Percentiles rank a stretch among this genome's conserved stretches.
Conservation (phyloP, 208 protist species). For the Leptomonas pyrrhocoris region DNA sequence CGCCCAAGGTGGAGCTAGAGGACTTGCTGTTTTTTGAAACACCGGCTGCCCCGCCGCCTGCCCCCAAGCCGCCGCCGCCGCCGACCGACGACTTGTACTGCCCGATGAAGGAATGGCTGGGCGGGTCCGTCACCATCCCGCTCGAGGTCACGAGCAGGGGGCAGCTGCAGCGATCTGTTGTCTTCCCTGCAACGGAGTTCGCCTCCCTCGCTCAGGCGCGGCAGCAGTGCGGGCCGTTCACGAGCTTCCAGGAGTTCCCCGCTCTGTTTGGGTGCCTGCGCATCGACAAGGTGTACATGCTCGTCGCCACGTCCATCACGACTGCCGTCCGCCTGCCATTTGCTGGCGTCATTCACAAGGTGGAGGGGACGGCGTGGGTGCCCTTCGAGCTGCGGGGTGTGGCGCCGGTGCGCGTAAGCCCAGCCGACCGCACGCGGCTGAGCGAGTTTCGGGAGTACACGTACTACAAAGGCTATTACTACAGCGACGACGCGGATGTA, state of each 20-base stretch:
- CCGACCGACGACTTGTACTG: conserved; percentile 34
- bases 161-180: conserved; percentile 51
- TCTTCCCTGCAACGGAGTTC: conserved; percentile 67
- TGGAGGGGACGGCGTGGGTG: conserved; percentile 77
- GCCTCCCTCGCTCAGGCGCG: conserved; percentile 54
- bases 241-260: conserved; percentile 57
- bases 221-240: conserved; percentile 62
- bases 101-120: conserved; percentile 28
- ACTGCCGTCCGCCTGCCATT: conserved; percentile 54
- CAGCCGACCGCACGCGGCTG: conserved; percentile 57
- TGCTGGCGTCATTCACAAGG: conserved; percentile 54
- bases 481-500: conserved; percentile 75
- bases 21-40: conserved; percentile 77
- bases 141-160: conserved; percentile 59
- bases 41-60: not conserved
- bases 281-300: conserved; percentile 80
- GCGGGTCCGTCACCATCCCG: conserved; percentile 45
- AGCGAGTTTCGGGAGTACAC: conserved; percentile 73
- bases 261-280: conserved; percentile 77
- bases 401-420: conserved; percentile 46
- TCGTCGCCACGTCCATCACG: conserved; percentile 64
- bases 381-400: conserved; percentile 68
- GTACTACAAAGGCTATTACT: conserved; percentile 84
- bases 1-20: conserved; percentile 47
- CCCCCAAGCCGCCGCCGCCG: conserved; percentile 11